Evolutionary conservation across 345 rosid genomes (phyloP), one percentile per base, ranked within the genome.

Genomic region (Erucastrum elatum): DNA sequence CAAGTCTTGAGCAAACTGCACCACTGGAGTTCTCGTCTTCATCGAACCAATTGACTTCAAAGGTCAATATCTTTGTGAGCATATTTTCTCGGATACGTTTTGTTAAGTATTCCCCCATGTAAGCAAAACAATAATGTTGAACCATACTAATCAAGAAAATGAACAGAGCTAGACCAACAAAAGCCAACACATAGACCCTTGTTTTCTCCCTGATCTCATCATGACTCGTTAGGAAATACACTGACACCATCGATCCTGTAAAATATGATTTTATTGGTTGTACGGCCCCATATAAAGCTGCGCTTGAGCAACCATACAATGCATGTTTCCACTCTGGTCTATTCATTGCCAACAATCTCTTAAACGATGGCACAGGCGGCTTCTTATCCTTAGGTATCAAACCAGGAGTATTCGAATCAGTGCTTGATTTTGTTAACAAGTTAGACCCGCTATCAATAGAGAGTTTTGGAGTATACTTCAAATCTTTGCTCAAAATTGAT

Each of bases 1-100:
- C 85, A 2, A 92, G 87, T 64, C 89, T 83, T 8, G 94, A 81
- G 79, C 91, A 90, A 64, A 88, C 63, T 0, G 90, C 80, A 13
- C 91, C 97, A 66, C 87, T 88, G 0, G 93, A 84, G 74, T 90
- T 92, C 79, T 86, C 86, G 9, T 85, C 94, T 70, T 83, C 78
- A 70, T 90, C 93, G 35, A 88, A 92, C 97, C 94, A 92, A 0
- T 87, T 86, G 66, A 92, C 80, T 84, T 90, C 94, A 26, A 90
- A 92, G 1, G 92, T 90, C 58, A 92, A 64, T 13, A 92, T 81
- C 79, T 87, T 92, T 0, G 86, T 75, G 9, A 92, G 72, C 93
- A 92, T 87, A 61, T 75, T 79, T 75, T 90, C 88, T 70, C 93
- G 82, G 30, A 92, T 76, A 77, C 92, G 85, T 75, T 84, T 92